A percentile compares a stretch with the other conserved stretches of the same genome.
phyloP scores from a whole-genome alignment of 176 grass and related monocot species.

The Canna indica region DNA sequence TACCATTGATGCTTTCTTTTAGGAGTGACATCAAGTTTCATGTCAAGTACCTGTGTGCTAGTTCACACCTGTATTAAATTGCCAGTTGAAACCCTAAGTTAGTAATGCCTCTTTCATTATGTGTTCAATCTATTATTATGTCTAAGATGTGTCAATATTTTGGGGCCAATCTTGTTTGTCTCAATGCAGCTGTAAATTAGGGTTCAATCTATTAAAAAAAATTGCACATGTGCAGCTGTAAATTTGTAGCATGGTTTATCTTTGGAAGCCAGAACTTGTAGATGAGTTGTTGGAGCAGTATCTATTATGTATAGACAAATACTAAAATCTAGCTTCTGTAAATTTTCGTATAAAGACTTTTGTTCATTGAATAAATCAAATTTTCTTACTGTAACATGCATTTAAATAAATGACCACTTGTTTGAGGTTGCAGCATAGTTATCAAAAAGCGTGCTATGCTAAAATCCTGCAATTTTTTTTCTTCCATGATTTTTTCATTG shows the following conservation, averaged over 20 bases:
- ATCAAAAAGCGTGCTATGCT: too few species aligned
- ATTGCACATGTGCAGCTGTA: not conserved
- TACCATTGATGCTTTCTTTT: constrained; percentile 45
- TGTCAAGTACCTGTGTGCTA: not conserved
- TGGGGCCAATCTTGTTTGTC: not conserved
- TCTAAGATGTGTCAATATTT: not conserved
- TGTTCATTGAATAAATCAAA: not conserved
- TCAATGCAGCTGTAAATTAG: not conserved
- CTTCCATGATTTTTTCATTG: too few species aligned
- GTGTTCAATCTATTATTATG: not conserved
- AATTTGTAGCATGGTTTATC: not conserved
- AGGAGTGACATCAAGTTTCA: not conserved
- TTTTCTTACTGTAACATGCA: too few species aligned
- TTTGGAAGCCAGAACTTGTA: not conserved
- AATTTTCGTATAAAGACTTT: not conserved
- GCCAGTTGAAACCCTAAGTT: not conserved
- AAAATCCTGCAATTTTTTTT: too few species aligned
- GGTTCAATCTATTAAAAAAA: too few species aligned
- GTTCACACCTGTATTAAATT: not conserved
- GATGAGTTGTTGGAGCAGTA: not conserved
- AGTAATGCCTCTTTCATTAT: not conserved
- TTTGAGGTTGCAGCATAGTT: too few species aligned
- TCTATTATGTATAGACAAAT: too few species aligned
- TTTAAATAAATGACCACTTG: too few species aligned
- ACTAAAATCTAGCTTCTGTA: not conserved